A percentile compares a stretch with the other conserved stretches of the same genome.
These are phyloP conservation scores for Calonectria pseudoturangicola DNA, from an alignment of 2,329 filamentous ascomycete genomes.

Conservation along the genomic window DNA sequence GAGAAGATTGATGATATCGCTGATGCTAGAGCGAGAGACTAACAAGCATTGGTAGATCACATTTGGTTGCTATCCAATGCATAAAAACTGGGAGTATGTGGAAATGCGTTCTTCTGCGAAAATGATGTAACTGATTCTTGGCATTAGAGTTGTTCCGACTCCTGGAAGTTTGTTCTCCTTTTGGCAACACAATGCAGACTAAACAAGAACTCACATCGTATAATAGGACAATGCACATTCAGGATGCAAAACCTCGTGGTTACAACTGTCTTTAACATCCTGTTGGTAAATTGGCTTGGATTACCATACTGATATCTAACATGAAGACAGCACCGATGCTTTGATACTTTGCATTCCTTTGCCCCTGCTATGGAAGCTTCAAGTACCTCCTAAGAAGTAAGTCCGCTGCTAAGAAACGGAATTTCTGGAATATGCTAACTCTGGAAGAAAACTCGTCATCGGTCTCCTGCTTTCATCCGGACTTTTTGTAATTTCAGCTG, in stretches of 20 bases:
- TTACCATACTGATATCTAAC: not conserved
- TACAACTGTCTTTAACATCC: conserved; percentile 48
- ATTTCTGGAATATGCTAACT: not conserved
- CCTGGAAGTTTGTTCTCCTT: conserved; percentile 41
- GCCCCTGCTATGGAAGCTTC: conserved; percentile 49
- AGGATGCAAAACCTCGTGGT: conserved; percentile 49
- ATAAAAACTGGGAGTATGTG: conserved; percentile 52
- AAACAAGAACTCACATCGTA: not conserved
- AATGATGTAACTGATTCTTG: conserved; percentile 1
- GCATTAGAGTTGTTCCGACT: conserved; percentile 43
- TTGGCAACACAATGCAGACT: too few species aligned
- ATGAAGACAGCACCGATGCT: conserved; percentile 34
- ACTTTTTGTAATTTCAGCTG: conserved; percentile 53
- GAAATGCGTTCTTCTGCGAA: rapidly evolving
- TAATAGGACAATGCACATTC: conserved; percentile 41
- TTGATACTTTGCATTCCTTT: conserved; percentile 48
- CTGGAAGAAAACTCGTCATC: conserved; percentile 49
- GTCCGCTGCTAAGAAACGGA: not conserved
- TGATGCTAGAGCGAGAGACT: not conserved
- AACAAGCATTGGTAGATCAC: conserved; percentile 39
- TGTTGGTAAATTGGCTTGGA: conserved; percentile 36
- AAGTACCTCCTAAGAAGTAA: conserved; percentile 48
- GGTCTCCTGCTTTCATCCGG: conserved; percentile 53
- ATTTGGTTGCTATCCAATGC: conserved; percentile 47
- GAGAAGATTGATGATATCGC: not conserved